Evolutionary conservation across 2,329 filamentous ascomycete species (phyloP), one percentile per base, ranked within the genome.

Genomic region (Geosmithia flava): DNA sequence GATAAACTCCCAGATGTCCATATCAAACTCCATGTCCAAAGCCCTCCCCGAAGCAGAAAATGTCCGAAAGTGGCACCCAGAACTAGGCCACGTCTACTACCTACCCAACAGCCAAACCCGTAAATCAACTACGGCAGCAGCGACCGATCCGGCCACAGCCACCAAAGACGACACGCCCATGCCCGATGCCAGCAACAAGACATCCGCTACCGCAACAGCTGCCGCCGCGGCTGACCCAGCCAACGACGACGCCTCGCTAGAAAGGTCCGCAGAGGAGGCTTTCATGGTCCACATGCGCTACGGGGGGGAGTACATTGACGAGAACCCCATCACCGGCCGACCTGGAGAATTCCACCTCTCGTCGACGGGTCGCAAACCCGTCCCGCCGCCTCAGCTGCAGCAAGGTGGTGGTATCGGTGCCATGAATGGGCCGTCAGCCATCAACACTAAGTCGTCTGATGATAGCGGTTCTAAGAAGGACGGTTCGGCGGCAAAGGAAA

Each of bases 301-400:
- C 54, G 80, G 78, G 39, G 74, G 77, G 45, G 79, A 83, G 53
- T 83, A 80, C 58, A 76, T 83, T 62, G 78, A 84, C 61, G 77
- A 83, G 60, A 83, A 81, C 53, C 78, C 80, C 42, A 83, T 84
- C 55, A 82, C 78, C 1, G 80, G 81, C 45, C 71, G 74, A 29
- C 80, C 80, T 1, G 80, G 80, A 46, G 77, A 80, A 48, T 84
- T 83, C 60, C 78, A 82, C 54, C 69, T 83, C 11, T 74, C 75
- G 8, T 79, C 76, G 7, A 81, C 78, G 0, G 79, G 80, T 1
- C 71, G 78, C 48, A 75, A 75, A 56, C 56, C 60, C 2, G 59
- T 62, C 4, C 58, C 57, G 16, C 59, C 63, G 20, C 62, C 62
- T 2, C 61, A 62, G 43, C 54, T 59, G 42, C 55, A 60, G 20